Conservation (phyloP, 1,284 basidiomycete species). For the Phellopilus nigrolimitatus region DNA sequence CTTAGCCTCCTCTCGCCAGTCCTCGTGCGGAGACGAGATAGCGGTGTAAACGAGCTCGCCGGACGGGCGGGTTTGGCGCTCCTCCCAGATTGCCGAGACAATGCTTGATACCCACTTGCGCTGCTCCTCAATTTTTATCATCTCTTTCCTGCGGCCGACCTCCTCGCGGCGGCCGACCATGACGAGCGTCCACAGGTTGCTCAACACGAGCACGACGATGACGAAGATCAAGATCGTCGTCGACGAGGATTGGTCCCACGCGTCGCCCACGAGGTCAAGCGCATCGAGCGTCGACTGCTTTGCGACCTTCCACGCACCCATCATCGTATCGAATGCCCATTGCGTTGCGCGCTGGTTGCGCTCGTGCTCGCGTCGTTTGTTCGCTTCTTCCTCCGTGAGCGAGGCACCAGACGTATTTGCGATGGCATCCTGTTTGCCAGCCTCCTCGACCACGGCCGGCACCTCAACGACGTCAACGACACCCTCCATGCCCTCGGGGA, state of each 20-base stretch:
- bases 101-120: constrained; percentile 71
- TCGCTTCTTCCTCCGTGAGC: constrained; percentile 28
- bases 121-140: constrained; percentile 55
- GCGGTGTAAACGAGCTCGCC: constrained; percentile 17
- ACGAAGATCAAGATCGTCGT: constrained; percentile 69
- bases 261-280: constrained; percentile 67
- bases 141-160: constrained; percentile 48
- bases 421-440: constrained; percentile 15
- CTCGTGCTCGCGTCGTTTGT: constrained; percentile 58
- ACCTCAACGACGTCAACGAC: constrained; percentile 36
- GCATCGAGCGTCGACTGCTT: constrained; percentile 62
- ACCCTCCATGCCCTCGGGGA: constrained; percentile 76
- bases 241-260: constrained; percentile 66
- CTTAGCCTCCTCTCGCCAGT: constrained; percentile 45
- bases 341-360: constrained; percentile 70
- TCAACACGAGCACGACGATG: constrained; percentile 67
- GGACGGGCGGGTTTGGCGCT: constrained; percentile 42
- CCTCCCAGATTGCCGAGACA: constrained; percentile 65
- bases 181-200: constrained; percentile 71
- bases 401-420: constrained; percentile 15
- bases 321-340: constrained; percentile 82
- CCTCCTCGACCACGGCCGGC: constrained; percentile 20
- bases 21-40: constrained; percentile 26
- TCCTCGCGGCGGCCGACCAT: constrained; percentile 53
- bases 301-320: constrained; percentile 67